phyloP scores from a whole-genome alignment of 306 rosid species.

The Prunus fruticosa region DNA sequence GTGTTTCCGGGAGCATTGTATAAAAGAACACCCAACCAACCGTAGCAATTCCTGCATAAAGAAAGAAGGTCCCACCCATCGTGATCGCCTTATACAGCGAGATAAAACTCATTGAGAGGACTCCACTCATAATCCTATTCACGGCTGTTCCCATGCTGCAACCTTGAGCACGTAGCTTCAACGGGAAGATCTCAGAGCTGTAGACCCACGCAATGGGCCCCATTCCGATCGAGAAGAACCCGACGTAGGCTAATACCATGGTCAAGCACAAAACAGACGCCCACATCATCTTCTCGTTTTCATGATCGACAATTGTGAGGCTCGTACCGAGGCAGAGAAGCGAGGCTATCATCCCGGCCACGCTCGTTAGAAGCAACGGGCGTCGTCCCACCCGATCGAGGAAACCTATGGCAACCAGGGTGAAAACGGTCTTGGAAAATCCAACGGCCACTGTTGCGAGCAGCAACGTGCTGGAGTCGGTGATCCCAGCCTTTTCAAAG shows the following conservation, averaged over 20 bases:
- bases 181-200: constrained; percentile 3
- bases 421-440: background rate
- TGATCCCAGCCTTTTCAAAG: constrained; percentile 46
- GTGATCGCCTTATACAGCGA: constrained; percentile 45
- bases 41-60: constrained; percentile 25
- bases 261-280: background rate
- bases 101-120: constrained; percentile 51
- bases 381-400: constrained; percentile 1
- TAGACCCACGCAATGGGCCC: constrained; percentile 36
- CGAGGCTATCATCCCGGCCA: background rate
- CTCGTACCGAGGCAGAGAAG: background rate
- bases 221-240: constrained; percentile 47
- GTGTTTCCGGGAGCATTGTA: constrained; percentile 54
- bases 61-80: constrained; percentile 59
- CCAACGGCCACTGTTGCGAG: constrained; percentile 41
- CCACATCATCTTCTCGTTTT: background rate
- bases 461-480: background rate
- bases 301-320: background rate
- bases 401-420: constrained; percentile 14
- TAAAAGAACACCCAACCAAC: constrained; percentile 51
- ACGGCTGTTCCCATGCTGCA: constrained; percentile 40
- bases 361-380: background rate
- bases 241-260: constrained; percentile 16
- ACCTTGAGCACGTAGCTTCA: constrained; percentile 52
- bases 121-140: constrained; percentile 43